phyloP scores from a whole-genome alignment of 371 early-diverging fungal genomes.

The Blastocladiella emersonii region DNA sequence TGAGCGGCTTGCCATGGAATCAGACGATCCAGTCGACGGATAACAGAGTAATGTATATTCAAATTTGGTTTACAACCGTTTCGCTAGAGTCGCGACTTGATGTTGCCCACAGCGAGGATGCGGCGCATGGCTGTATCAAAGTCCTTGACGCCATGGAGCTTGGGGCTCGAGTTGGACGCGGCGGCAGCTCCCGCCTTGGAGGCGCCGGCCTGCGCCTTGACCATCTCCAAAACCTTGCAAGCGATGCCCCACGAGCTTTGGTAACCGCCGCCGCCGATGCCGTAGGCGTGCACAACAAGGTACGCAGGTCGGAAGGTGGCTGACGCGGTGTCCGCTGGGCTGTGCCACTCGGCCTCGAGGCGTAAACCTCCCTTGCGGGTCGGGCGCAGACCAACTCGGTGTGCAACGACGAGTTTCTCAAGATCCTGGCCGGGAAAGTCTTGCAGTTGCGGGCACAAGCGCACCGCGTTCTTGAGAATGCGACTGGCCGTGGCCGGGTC shows the following conservation, averaged over 20 bases:
- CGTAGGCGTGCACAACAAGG: slow-evolving; percentile 35
- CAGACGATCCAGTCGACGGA: too few relatives aligned
- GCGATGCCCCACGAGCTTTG: slow-evolving; percentile 37
- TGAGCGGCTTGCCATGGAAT: too few relatives aligned
- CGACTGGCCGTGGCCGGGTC: slow-evolving; percentile 17
- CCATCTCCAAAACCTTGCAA: slow-evolving; percentile 15
- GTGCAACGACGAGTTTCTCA: slow-evolving; percentile 22
- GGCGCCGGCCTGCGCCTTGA: slow-evolving; percentile 5
- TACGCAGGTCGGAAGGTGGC: background rate
- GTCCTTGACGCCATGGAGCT: background rate
- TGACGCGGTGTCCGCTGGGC: background rate
- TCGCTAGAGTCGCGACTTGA: background rate
- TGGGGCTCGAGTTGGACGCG: too few relatives aligned
- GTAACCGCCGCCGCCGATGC: slow-evolving; percentile 39
- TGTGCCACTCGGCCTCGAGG: slow-evolving; percentile 19
- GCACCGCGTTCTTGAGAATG: slow-evolving; percentile 28
- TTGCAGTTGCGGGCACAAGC: slow-evolving; percentile 31
- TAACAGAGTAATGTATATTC: too few relatives aligned
- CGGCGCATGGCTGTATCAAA: background rate
- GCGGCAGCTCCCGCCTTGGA: too few relatives aligned
- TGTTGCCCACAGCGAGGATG: background rate
- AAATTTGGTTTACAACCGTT: too few relatives aligned
- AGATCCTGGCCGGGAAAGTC: slow-evolving; percentile 7
- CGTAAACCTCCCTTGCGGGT: slow-evolving; percentile 35
- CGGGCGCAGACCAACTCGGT: slow-evolving; percentile 38